Evolutionary conservation across 495 filamentous ascomycete genomes (phyloP).

Genomic region (Lophiostoma macrostomum): DNA sequence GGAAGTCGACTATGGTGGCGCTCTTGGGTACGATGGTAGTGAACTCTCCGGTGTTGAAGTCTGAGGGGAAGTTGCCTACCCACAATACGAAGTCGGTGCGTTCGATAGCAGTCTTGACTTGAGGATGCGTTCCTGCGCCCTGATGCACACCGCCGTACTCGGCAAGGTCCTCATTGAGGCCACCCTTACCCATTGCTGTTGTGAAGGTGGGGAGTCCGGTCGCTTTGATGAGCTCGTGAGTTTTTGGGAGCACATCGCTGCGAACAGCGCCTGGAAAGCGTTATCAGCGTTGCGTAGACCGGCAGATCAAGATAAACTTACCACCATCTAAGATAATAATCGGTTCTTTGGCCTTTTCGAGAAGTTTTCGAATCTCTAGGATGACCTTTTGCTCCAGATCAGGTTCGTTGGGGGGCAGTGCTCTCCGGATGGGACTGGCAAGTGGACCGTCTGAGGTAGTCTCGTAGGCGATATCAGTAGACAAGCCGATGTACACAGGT

Average conservation of each 20-base stretch:
- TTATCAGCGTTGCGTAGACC: not conserved
- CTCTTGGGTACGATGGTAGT: conserved; percentile 34
- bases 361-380: conserved; percentile 28
- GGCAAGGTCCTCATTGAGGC: conserved; percentile 33
- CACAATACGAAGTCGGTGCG: conserved; percentile 42
- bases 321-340: conserved; percentile 40
- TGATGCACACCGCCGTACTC: conserved; percentile 39
- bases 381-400: conserved; percentile 27
- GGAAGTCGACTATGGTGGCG: conserved; percentile 41
- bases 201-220: conserved; percentile 39
- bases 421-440: conserved; percentile 22
- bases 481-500: conserved; percentile 35
- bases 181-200: conserved; percentile 42
- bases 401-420: conserved; percentile 26
- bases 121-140: conserved; percentile 34
- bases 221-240: conserved; percentile 35
- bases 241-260: conserved; percentile 28
- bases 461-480: conserved; percentile 38
- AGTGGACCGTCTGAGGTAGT: conserved; percentile 33
- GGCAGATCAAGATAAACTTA: not conserved
- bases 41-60: conserved; percentile 43
- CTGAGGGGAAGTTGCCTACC: conserved; percentile 39
- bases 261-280: conserved; percentile 27
- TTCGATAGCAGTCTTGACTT: conserved; percentile 33
- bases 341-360: conserved; percentile 33